phyloP scores from a whole-genome alignment of 2,329 filamentous ascomycete genomes.

The Neoscytalidium dimidiatum region DNA sequence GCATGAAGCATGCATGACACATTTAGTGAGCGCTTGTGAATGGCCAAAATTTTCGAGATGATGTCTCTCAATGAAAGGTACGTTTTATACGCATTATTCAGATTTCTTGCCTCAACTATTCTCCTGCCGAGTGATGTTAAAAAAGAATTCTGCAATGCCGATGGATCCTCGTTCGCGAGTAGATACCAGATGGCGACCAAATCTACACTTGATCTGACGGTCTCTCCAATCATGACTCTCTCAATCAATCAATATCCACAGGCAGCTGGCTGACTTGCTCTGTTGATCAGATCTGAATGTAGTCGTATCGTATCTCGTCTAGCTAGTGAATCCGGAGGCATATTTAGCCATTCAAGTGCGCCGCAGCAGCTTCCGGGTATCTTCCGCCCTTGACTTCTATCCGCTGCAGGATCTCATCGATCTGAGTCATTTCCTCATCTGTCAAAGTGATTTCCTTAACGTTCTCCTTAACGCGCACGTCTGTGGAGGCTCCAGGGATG shows the following conservation, averaged over 20 bases:
- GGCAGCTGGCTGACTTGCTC: slow-evolving; percentile 10
- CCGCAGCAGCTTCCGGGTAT: slow-evolving; percentile 31
- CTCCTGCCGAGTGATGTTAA: slow-evolving; percentile 46
- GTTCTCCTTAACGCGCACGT: slow-evolving; percentile 63
- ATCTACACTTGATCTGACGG: slow-evolving; percentile 54
- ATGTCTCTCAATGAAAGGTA: neutral
- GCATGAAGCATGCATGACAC: neutral
- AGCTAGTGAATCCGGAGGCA: no score
- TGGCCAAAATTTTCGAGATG: neutral
- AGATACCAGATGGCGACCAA: slow-evolving; percentile 47
- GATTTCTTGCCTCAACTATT: neutral
- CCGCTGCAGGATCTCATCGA: slow-evolving; percentile 53
- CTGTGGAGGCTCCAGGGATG: slow-evolving; percentile 65
- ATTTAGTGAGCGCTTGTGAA: neutral
- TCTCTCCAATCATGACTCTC: neutral
- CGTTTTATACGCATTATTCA: neutral
- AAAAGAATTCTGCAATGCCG: slow-evolving; percentile 53
- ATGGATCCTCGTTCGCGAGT: slow-evolving; percentile 32
- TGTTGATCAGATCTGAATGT: neutral
- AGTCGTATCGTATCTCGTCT: neutral
- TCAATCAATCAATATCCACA: neutral
- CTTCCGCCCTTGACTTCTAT: slow-evolving; percentile 45
- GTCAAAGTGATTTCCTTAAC: slow-evolving; percentile 42
- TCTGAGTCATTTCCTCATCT: slow-evolving; percentile 52
- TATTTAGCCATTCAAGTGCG: slow-evolving; percentile 21